Percentiles rank a stretch among this genome's conserved stretches.
These are phyloP conservation scores for Sphaerobolus stellatus DNA, from an alignment of 1,284 basidiomycete species.

Conservation along the genomic window DNA sequence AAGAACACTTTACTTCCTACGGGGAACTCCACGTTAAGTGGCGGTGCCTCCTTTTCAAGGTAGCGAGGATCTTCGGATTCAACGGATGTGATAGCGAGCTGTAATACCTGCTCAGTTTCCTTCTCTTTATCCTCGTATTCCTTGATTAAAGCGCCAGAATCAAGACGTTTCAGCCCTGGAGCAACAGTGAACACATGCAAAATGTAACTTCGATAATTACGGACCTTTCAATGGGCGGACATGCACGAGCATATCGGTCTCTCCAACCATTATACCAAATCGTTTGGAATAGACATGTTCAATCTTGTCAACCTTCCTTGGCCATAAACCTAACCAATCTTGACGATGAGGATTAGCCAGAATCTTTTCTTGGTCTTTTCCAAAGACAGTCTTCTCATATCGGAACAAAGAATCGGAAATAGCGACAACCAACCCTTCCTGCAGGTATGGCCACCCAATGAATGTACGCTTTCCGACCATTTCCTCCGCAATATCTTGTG, in stretches of 20 bases:
- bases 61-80: conserved; percentile 87
- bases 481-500: conserved; percentile 71
- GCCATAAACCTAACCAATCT: conserved; percentile 70
- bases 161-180: conserved; percentile 81
- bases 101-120: conserved; percentile 83
- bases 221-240: conserved; percentile 84
- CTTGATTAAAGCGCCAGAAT: conserved; percentile 89
- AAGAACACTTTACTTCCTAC: conserved; percentile 92
- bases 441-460: conserved; percentile 91
- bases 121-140: conserved; percentile 86
- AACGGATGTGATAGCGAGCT: conserved; percentile 78
- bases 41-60: conserved; percentile 78
- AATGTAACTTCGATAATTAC: conserved; percentile 17
- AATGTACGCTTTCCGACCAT: conserved; percentile 81
- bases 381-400: conserved; percentile 66
- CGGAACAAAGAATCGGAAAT: conserved; percentile 88
- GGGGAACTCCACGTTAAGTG: conserved; percentile 87
- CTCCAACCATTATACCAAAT: conserved; percentile 83
- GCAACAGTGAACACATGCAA: background rate
- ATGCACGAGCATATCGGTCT: conserved; percentile 79
- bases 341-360: conserved; percentile 71
- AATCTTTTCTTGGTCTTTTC: conserved; percentile 55
- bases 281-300: conserved; percentile 89
- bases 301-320: conserved; percentile 74
- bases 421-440: conserved; percentile 85